Evolutionary conservation across 1,139 yeast genomes (phyloP), one percentile per base, ranked within the genome.

Genomic region (Chernovozyma aurita): DNA sequence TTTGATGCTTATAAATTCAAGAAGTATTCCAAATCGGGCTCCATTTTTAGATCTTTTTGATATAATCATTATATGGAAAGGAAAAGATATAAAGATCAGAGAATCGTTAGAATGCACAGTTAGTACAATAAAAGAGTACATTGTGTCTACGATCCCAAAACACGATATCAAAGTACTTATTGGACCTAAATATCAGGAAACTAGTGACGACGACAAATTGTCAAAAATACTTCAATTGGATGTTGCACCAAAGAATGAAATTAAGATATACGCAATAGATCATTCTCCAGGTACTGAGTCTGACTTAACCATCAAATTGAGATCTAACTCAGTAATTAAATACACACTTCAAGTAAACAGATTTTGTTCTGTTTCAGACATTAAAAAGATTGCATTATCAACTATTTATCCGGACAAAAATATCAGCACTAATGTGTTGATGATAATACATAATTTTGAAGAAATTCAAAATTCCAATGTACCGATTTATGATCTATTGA

Each of bases 1-100:
- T 44, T 57, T 57, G 35, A 37, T 49, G 2, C 42, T 59, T 13
- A 48, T 48, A 36, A 39, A 45, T 17, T 39, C 46, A 13, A 45
- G 47, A 2, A 24, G 39, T 14, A 45, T 57, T 9, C 61, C 63
- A 4, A 32, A 30, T 3, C 33, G 57, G 28, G 57, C 51, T 20
- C 65, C 67, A 1, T 39, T 42, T 1, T 52, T 44, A 29, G 53
- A 50, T 29, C 35, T 56, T 17, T 59, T 59, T 37, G 62, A 59
- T 38, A 40, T 60, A 1, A 24, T 39, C 9, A 37, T 58, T 17
- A 41, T 40, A 30, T 55, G 57, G 52, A 41, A 36, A 8, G 52
- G 49, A 3, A 31, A 31, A 1, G 34, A 33, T 9, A 37, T 51
- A 3, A 28, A 33, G 8, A 35, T 52, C 8, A 38, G 64, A 18